phyloP scores from a whole-genome alignment of 306 rosid genomes.

The Mimosa pudica region DNA sequence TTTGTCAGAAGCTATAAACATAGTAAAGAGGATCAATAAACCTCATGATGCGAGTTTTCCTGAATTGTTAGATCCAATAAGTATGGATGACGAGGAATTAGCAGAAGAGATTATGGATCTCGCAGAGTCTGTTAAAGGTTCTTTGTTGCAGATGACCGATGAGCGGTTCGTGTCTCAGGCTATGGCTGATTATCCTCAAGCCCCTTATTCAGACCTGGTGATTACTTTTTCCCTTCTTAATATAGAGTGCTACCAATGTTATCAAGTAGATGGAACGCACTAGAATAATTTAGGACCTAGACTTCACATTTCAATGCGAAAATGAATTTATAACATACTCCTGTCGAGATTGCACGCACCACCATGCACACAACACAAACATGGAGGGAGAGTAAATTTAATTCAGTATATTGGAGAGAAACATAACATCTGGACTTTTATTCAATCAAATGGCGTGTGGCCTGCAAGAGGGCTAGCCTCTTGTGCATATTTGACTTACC shows the following conservation, averaged over 20 bases:
- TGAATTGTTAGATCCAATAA: slow-evolving; percentile 62
- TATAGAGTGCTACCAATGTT: background rate
- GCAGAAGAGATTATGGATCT: slow-evolving; percentile 59
- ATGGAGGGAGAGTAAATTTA: slow-evolving; percentile 9
- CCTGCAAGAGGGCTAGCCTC: background rate
- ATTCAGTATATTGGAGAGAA: background rate
- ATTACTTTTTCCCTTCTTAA: slow-evolving; percentile 22
- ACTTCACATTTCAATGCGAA: slow-evolving; percentile 2
- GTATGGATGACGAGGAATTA: slow-evolving; percentile 45
- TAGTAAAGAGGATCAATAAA: slow-evolving; percentile 63
- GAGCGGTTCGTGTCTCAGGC: slow-evolving; percentile 70
- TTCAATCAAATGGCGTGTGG: background rate
- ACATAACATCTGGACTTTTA: slow-evolving; percentile 17
- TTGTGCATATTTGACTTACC: background rate
- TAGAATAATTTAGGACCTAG: slow-evolving; percentile 11
- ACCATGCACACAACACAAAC: slow-evolving; percentile 7
- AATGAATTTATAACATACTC: slow-evolving; percentile 2
- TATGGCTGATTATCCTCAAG: slow-evolving; percentile 69
- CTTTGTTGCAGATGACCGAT: slow-evolving; percentile 68
- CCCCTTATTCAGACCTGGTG: slow-evolving; percentile 81
- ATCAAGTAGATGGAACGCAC: slow-evolving; percentile 2
- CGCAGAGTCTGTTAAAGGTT: slow-evolving; percentile 49
- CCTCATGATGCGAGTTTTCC: slow-evolving; percentile 58
- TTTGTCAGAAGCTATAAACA: slow-evolving; percentile 63
- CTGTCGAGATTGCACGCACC: background rate